These are phyloP conservation scores for Solanum microdontum DNA, from an alignment of 257 asterid genomes.

Conservation along the genomic window DNA sequence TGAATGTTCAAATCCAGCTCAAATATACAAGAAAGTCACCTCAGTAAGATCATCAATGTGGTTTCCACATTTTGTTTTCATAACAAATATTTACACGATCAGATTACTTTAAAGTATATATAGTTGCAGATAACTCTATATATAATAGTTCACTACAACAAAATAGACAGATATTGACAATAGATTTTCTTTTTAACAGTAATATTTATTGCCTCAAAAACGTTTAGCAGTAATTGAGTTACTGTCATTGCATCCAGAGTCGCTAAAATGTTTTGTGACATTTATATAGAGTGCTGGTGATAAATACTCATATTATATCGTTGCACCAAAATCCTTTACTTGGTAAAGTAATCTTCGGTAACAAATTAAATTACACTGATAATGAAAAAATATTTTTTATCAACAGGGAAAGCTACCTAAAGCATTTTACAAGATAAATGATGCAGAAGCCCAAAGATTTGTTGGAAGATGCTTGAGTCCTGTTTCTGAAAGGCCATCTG, in stretches of 20 bases:
- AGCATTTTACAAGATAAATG: constrained; percentile 38
- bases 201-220: no score
- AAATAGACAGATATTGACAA: no score
- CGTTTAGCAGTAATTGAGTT: no score
- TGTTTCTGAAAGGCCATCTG: constrained; percentile 55
- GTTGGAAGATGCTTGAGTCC: constrained; percentile 60
- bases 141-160: no score
- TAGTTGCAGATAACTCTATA: not conserved
- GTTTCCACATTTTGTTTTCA: not conserved
- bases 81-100: not conserved
- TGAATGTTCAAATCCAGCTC: constrained; percentile 87
- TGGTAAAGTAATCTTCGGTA: no score
- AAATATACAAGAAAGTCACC: constrained; percentile 86
- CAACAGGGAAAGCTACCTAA: constrained; percentile 58
- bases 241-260: no score
- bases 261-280: no score
- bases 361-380: not conserved
- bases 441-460: constrained; percentile 53
- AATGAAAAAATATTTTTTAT: not conserved
- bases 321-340: no score
- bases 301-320: no score
- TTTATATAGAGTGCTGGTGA: no score
- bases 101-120: not conserved
- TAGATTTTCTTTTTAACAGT: no score
- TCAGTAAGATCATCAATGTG: constrained; percentile 27